phyloP scores from a whole-genome alignment of 768 basidiomycete species.

The Sarcomyxa edulis region DNA sequence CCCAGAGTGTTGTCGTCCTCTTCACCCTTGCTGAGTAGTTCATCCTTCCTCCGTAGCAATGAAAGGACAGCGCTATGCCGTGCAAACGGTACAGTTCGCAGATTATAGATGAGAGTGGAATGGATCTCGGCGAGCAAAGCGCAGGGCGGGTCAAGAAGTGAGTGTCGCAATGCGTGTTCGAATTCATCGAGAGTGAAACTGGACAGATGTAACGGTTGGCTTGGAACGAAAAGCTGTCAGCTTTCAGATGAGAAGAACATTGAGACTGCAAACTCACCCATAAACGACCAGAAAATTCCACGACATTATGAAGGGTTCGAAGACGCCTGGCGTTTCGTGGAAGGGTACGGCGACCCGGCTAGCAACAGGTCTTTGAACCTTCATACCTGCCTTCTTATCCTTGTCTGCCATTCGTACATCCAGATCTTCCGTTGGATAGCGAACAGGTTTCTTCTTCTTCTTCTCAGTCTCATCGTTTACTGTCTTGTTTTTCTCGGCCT shows the following conservation, averaged over 20 bases:
- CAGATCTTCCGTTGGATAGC: constrained; percentile 91
- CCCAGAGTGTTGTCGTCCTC: constrained; percentile 44
- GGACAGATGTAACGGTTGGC: constrained; percentile 84
- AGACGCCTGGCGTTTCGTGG: constrained; percentile 53
- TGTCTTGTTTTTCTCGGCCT: constrained; percentile 57
- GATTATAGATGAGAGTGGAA: constrained; percentile 81
- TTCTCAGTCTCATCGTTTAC: constrained; percentile 73
- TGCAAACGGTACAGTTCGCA: constrained; percentile 75
- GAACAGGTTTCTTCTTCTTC: constrained; percentile 85
- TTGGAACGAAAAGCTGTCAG: constrained; percentile 23
- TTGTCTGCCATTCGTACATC: constrained; percentile 77
- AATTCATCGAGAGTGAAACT: constrained; percentile 91
- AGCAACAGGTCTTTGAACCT: constrained; percentile 59
- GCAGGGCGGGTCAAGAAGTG: constrained; percentile 62
- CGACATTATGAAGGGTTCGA: constrained; percentile 83
- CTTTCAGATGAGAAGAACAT: constrained; percentile 6
- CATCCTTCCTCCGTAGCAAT: constrained; percentile 42
- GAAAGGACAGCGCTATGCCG: constrained; percentile 74
- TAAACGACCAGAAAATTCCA: constrained; percentile 96
- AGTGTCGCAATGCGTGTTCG: constrained; percentile 81
- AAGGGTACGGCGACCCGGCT: constrained; percentile 64
- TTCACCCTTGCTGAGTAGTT: constrained; percentile 33
- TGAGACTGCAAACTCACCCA: constrained; percentile 54
- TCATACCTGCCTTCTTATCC: constrained; percentile 77
- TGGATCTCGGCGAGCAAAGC: constrained; percentile 83